Base-by-base conservation (phyloP, 768 basidiomycete species). In the Serendipita sp. region DNA sequence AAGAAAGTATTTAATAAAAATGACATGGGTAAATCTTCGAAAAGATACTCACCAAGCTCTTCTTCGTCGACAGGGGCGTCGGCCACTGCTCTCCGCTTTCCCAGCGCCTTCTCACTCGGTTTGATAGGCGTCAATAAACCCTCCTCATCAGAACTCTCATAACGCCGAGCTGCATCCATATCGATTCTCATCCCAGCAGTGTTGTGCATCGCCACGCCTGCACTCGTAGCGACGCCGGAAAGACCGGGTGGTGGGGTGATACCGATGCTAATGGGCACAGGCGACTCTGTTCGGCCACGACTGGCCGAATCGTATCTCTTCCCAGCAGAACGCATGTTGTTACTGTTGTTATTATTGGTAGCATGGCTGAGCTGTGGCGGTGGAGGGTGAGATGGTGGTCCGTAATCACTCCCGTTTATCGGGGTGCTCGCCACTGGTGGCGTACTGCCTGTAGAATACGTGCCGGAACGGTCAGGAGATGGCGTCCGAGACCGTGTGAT, bases 31-130 rank as follows among this genome's bases (percentile, higher is more conserved):
- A 13, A 11, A 54, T 13, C 32, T 11, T n/a, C 10, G 28, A 32
- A n/a, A 32, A n/a, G 3, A 3, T n/a, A 60, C 56, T 32, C 36
- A 60, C 56, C 56, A 38, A 60, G 56, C 18, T 60, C 56, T 38
- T 60, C 56, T 3, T 60, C 56, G 3, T 60, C 65, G 71, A 72
- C 44, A 66, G 58, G 28, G 67, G 64, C 38, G 67, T 68, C 63
- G 69, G 67, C 18, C 70, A 68, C 73, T 15, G 85, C 81, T 69
- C 77, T 80, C 68, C 89, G 80, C 76, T 95, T 96, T 16, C 92
- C 92, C 1, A 93, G 79, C 2, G 92, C 91, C 72, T 94, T 96
- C 41, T 82, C 86, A 72, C 89, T 92, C 0, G 89, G 92, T 68
- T 79, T 78, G 10, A 78, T 70, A n/a, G 80, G 81, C 16, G 68